Base-by-base conservation (phyloP, 768 basidiomycete species). In the Jaapia argillacea region DNA sequence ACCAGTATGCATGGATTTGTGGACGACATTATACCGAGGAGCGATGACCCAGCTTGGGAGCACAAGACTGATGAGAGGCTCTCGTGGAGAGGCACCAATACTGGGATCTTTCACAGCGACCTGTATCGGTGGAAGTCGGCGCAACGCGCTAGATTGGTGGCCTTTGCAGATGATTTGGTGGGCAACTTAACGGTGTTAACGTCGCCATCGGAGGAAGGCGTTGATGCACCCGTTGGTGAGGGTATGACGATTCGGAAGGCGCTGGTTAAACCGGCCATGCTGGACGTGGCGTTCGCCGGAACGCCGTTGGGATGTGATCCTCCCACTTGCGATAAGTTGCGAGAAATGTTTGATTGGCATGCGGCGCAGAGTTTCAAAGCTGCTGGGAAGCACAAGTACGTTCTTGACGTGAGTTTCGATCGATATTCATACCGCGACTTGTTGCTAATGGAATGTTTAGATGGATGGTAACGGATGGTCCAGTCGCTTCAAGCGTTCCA, bases 401-500 rank as follows among this genome's bases (percentile, higher is more conserved):
- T 53, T 36, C 36, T 52, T 16, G 52, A 53, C 35, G 47, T 51
- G 35, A 20, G 49, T 50, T 7, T 40, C 4, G 48, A 41, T 51
- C 53, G 6, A 18, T 43, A 37, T 43, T n/a, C 31, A 16, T 16
- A 16, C 10, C 31, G 31, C 10, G 10, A 16, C 10, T 16, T 33
- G 31, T 10, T 16, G 10, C 10, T 33, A 10, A 16, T 33, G 10
- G 16, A 10, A 10, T 16, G 10, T 33, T 33, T 16, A 33, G 31
- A 44, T 55, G 6, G 50, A 54, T 39, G 53, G 50, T 25, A 51
- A 51, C 40, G 64, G 64, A 4, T 65, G 64, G 62, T 59, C 58
- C 20, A 54, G 58, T n/a, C 52, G 64, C 14, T 67, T 65, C 47
- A 59, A 61, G 36, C 53, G 66, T 12, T 49, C 66, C 23, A 46